Conservation (phyloP, 768 basidiomycete species). For the Mycena latifolia region DNA sequence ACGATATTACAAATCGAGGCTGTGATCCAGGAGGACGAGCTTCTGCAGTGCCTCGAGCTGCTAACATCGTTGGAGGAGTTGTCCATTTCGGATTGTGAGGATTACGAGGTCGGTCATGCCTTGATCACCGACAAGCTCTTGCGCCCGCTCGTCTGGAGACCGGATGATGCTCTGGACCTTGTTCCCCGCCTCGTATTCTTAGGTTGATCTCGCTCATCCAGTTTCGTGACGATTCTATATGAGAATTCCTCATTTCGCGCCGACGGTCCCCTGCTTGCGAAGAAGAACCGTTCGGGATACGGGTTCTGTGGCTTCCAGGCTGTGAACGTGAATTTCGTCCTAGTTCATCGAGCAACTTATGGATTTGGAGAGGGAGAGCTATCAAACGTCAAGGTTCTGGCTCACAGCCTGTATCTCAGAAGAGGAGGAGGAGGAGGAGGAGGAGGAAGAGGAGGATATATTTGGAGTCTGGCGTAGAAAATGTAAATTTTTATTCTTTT, state of each 20-base stretch:
- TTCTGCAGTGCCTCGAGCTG: not conserved
- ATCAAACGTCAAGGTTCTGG: too few species aligned
- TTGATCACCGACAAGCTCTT: slow-evolving; percentile 15
- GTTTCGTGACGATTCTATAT: not conserved
- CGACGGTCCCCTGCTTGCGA: not conserved
- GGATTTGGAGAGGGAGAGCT: too few species aligned
- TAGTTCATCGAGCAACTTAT: not conserved
- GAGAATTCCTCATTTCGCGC: slow-evolving; percentile 2
- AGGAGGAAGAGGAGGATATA: too few species aligned
- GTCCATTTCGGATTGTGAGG: not conserved
- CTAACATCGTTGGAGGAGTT: not conserved
- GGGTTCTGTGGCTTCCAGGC: not conserved
- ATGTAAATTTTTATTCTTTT: too few species aligned
- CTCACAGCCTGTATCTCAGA: too few species aligned
- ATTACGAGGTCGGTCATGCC: not conserved
- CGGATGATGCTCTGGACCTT: not conserved
- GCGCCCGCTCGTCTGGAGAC: not conserved
- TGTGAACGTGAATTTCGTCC: slow-evolving; percentile 1
- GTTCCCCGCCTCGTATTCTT: slow-evolving; percentile 5
- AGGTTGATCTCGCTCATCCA: not conserved
- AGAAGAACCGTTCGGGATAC: not conserved
- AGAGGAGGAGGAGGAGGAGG: too few species aligned
- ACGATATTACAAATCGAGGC: not conserved
- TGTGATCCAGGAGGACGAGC: not conserved
- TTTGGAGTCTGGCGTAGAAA: too few species aligned